phyloP scores from a whole-genome alignment of 805 yeast species.

The Torulaspora indica region DNA sequence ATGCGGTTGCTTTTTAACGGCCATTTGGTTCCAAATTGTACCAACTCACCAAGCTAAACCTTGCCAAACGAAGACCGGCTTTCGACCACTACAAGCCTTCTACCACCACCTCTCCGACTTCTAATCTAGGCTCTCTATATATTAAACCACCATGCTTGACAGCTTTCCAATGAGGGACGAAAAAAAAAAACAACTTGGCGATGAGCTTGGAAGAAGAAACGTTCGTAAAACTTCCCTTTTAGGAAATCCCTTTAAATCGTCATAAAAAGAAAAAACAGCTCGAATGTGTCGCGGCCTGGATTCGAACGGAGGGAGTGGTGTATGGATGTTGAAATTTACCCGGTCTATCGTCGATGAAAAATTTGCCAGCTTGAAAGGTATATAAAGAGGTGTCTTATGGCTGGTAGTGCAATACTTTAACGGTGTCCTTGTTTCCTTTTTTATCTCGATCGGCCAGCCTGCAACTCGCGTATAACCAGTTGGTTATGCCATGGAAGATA shows the following conservation, averaged over 20 bases:
- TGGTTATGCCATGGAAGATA: constrained; percentile 17
- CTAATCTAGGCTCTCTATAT: not conserved
- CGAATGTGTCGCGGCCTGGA: not conserved
- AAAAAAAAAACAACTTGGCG: constrained; percentile 4
- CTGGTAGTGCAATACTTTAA: not conserved
- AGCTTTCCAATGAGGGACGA: constrained; percentile 1
- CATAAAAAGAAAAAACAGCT: not conserved
- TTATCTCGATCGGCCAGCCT: no score
- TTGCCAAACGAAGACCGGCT: not conserved
- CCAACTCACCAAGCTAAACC: not conserved
- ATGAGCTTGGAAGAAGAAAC: constrained; percentile 10
- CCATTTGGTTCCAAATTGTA: constrained; percentile 2
- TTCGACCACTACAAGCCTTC: no score
- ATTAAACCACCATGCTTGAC: not conserved
- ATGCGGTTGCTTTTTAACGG: constrained; percentile 5
- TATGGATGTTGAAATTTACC: not conserved
- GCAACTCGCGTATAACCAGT: constrained; percentile 15
- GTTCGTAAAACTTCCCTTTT: constrained; percentile 1
- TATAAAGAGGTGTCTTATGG: no score
- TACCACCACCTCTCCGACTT: no score
- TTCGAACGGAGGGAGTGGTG: not conserved
- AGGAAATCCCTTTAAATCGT: constrained; percentile 1
- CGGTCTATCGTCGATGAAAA: not conserved
- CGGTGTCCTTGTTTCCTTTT: not conserved
- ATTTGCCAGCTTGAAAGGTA: no score